Evolutionary conservation across 805 yeast species (phyloP).

Genomic region (Kodamaea jinghongensis): DNA sequence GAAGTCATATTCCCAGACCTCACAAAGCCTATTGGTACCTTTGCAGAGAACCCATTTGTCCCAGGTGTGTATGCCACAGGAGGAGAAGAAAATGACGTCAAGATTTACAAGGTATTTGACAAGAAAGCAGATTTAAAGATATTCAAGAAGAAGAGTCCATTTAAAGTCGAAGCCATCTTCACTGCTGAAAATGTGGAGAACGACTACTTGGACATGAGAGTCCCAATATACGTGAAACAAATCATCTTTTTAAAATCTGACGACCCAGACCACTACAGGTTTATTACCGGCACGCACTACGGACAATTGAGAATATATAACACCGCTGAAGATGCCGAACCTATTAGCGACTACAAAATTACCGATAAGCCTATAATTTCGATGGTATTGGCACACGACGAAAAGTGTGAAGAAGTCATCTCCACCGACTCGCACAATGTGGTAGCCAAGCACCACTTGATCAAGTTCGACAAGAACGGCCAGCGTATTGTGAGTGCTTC

Average conservation of each 20-base stretch:
- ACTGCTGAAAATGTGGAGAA: slow-evolving; percentile 81
- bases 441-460: slow-evolving; percentile 51
- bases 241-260: slow-evolving; percentile 45
- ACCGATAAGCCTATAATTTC: slow-evolving; percentile 54
- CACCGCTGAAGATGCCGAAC: slow-evolving; percentile 64
- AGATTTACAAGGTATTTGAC: slow-evolving; percentile 41
- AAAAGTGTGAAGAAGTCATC: slow-evolving; percentile 43
- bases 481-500: slow-evolving; percentile 38
- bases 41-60: slow-evolving; percentile 46
- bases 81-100: slow-evolving; percentile 78
- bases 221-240: slow-evolving; percentile 74
- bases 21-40: slow-evolving; percentile 49
- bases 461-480: slow-evolving; percentile 34
- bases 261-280: slow-evolving; percentile 40
- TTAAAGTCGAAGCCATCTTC: slow-evolving; percentile 44
- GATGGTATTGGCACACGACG: slow-evolving; percentile 31
- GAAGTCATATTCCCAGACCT: slow-evolving; percentile 26
- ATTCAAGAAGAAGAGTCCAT: slow-evolving; percentile 16
- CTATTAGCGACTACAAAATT: slow-evolving; percentile 54
- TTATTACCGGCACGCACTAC: slow-evolving; percentile 66
- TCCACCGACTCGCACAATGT: slow-evolving; percentile 70
- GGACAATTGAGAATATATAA: slow-evolving; percentile 79
- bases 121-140: slow-evolving; percentile 16
- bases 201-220: slow-evolving; percentile 72
- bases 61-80: slow-evolving; percentile 70